Evolutionary conservation across 2,329 filamentous ascomycete species (phyloP).

Genomic region (Fusarium sp.): DNA sequence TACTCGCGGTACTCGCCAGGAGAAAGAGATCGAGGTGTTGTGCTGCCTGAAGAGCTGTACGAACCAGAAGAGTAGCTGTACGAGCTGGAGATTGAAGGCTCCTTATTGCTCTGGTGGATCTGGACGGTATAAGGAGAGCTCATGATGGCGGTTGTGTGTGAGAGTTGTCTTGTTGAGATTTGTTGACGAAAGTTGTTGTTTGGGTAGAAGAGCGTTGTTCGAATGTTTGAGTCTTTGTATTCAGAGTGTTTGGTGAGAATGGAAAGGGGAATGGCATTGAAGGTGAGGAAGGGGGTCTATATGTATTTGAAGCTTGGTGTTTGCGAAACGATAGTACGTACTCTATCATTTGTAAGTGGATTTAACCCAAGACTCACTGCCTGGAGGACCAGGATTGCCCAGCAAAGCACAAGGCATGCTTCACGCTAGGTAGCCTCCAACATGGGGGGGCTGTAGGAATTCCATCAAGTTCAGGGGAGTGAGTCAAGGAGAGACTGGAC

Average conservation of each 20-base stretch:
- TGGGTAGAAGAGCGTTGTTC: constrained; percentile 8
- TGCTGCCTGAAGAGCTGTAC: constrained; percentile 44
- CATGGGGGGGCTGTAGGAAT: constrained; percentile 27
- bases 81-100: constrained; percentile 47
- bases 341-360: constrained; percentile 40
- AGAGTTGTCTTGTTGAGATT: constrained; percentile 11
- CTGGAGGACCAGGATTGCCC: constrained; percentile 40
- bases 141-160: constrained; percentile 44
- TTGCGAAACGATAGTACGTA: constrained; percentile 41
- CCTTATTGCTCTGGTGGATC: constrained; percentile 51
- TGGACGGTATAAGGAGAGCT: constrained; percentile 47
- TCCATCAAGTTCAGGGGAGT: constrained; percentile 27
- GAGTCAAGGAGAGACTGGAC: constrained; percentile 38
- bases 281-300: constrained; percentile 39
- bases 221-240: constrained; percentile 22
- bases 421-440: constrained; percentile 38
- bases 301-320: constrained; percentile 41
- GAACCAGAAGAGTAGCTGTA: constrained; percentile 49
- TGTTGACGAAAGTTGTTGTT: constrained; percentile 10
- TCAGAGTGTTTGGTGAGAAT: constrained; percentile 33
- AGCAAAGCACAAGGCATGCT: constrained; percentile 38
- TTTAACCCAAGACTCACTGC: constrained; percentile 37
- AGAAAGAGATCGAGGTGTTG: constrained; percentile 48
- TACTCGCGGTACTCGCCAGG: constrained; percentile 51
- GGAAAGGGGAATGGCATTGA: constrained; percentile 12